Base-by-base conservation (phyloP, 2,329 filamentous ascomycete species). In the Truncatella angustata region DNA sequence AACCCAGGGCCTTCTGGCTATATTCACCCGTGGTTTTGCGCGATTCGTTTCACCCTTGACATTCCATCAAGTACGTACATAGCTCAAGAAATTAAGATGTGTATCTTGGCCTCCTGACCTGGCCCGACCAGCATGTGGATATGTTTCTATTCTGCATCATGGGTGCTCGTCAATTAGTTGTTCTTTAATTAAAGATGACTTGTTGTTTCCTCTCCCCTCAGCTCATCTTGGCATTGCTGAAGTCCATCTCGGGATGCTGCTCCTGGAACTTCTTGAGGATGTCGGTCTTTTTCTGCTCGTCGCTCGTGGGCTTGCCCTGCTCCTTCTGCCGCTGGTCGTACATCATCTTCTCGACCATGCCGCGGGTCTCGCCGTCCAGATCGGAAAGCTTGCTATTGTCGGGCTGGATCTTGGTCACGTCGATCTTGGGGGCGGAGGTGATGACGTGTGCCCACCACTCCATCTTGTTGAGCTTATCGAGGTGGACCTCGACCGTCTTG, bases 311-410 rank as follows among this genome's bases (percentile, higher is more conserved):
- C 71, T 88, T 81, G 4, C 94, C 94, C 71, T 82, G 77, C 77
- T 97, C 92, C 84, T 99, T 99, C 77, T 97, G 92, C 60, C 89
- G 81, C 79, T 99, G 94, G 76, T 99, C 94, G 65, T 82, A 99
- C 94, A 99, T 99, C 94, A 99, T 99, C 84, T 99, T 99, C 84
- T 99, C 94, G 40, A 99, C 94, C 93, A 99, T 97, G 54, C 86
- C 83, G 58, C 94, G 83, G 50, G 94, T 99, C 79, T 96, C 89
- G 55, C 94, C 94, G 67, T 97, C 93, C 60, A 99, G 77, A 70
- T 99, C 94, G 52, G 88, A 86, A 65, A 99, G 79, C 71, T 91
- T 96, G 67, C 87, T 92, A 68, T 88, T 92, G 74, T 97, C 94
- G 20, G 94, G 94, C 68, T 86, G 84, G 72, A 99, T 97, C 78